phyloP scores from a whole-genome alignment of 2,329 filamentous ascomycete genomes.

The Aspergillus quadricinctus region DNA sequence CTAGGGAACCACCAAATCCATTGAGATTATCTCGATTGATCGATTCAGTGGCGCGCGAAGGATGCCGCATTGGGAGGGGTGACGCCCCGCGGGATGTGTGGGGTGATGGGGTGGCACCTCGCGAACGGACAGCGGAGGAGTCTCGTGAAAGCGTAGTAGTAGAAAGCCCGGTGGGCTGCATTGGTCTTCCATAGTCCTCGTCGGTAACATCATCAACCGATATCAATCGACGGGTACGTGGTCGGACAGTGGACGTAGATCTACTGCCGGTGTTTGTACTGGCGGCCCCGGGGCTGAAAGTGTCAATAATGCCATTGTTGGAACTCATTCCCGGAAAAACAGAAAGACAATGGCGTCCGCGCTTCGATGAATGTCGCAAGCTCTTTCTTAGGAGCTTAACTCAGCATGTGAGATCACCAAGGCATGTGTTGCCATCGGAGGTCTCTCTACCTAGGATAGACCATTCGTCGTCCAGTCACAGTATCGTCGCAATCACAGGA shows the following conservation, averaged over 20 bases:
- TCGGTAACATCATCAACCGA: conserved; percentile 39
- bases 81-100: conserved; percentile 33
- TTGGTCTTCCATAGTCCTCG: conserved; percentile 20
- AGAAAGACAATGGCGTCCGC: conserved; percentile 11
- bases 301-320: conserved; percentile 33
- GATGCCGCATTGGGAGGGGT: conserved; percentile 36
- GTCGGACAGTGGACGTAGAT: conserved; percentile 39
- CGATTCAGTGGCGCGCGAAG: conserved; percentile 29
- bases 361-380: conserved; percentile 17
- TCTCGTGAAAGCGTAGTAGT: conserved; percentile 23
- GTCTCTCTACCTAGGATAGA: conserved; percentile 26
- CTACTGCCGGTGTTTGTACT: conserved; percentile 28
- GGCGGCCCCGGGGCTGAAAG: conserved; percentile 30
- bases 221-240: conserved; percentile 41
- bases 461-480: conserved; percentile 34
- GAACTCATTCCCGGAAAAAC: conserved; percentile 39
- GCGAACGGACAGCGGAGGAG: conserved; percentile 34
- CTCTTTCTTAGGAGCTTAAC: conserved; percentile 17
- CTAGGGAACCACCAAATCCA: conserved; percentile 20
- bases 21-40: conserved; percentile 18
- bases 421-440: conserved; percentile 33
- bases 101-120: conserved; percentile 39
- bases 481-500: conserved; percentile 20
- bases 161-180: conserved; percentile 23
- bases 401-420: conserved; percentile 25